A percentile compares a stretch with the other conserved stretches of the same genome.
phyloP scores from a whole-genome alignment of 2,329 filamentous ascomycete species.

The Penicillium sp. region DNA sequence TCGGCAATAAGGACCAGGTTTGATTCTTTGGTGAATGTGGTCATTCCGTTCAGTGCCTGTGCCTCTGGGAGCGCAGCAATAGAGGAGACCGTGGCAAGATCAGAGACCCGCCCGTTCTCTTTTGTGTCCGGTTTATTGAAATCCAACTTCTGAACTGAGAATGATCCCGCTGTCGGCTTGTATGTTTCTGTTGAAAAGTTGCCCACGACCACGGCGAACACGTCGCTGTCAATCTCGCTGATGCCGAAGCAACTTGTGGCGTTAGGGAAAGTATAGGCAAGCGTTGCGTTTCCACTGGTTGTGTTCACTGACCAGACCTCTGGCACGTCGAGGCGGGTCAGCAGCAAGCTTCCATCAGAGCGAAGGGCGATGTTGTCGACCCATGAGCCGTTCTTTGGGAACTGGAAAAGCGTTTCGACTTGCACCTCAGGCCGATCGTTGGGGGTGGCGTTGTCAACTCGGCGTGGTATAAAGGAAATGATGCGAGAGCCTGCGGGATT shows the following conservation, averaged over 20 bases:
- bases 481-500: constrained; percentile 11
- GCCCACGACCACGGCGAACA: constrained; percentile 21
- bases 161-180: constrained; percentile 15
- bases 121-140: constrained; percentile 3
- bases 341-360: constrained; percentile 16
- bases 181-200: constrained; percentile 21
- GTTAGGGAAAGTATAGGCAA: constrained; percentile 17
- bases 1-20: constrained; percentile 21
- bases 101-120: background rate
- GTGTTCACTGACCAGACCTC: constrained; percentile 21
- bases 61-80: constrained; percentile 20
- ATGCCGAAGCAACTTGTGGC: constrained; percentile 22
- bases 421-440: constrained; percentile 16
- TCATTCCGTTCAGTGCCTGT: constrained; percentile 19
- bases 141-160: constrained; percentile 17
- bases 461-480: constrained; percentile 1
- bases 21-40: constrained; percentile 14
- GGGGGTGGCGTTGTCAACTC: background rate
- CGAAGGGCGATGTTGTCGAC: constrained; percentile 19
- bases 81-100: constrained; percentile 4
- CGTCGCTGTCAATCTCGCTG: constrained; percentile 21
- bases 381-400: constrained; percentile 24
- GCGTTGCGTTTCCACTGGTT: constrained; percentile 17
- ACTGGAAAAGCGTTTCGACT: constrained; percentile 21
- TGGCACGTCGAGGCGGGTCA: constrained; percentile 20